Conservation (phyloP, 169 alveolate species). For the Plasmodium yoelii region DNA sequence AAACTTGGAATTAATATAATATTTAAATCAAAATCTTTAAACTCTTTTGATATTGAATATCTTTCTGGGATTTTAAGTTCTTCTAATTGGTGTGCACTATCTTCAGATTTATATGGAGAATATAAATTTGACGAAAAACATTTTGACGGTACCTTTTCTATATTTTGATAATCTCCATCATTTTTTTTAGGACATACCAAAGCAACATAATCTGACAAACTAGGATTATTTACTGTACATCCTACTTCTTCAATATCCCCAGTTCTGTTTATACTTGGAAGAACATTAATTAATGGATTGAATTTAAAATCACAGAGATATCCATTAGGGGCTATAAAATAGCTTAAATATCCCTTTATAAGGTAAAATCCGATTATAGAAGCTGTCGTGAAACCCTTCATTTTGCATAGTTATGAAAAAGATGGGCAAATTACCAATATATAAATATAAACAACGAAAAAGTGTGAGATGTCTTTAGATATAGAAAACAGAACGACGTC, state of each 20-base stretch:
- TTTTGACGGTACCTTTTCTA: constrained; percentile 29
- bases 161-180: background rate
- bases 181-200: constrained; percentile 45
- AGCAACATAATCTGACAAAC: background rate
- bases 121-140: constrained; percentile 33
- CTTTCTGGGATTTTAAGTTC: background rate
- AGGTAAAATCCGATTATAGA: background rate
- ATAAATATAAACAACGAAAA: no score
- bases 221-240: constrained; percentile 22
- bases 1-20: constrained; percentile 12
- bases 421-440: no score
- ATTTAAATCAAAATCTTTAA: constrained; percentile 6
- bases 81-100: constrained; percentile 17
- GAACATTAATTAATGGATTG: constrained; percentile 32
- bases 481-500: no score
- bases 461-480: no score
- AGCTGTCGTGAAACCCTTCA: background rate
- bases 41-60: background rate
- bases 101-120: constrained; percentile 29
- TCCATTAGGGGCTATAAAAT: background rate
- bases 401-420: background rate
- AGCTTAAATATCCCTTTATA: background rate
- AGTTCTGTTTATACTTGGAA: constrained; percentile 8
- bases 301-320: constrained; percentile 31
- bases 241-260: constrained; percentile 14